Evolutionary conservation across 2,329 filamentous ascomycete genomes (phyloP).

Genomic region (Trichoderma atrobrunneum): DNA sequence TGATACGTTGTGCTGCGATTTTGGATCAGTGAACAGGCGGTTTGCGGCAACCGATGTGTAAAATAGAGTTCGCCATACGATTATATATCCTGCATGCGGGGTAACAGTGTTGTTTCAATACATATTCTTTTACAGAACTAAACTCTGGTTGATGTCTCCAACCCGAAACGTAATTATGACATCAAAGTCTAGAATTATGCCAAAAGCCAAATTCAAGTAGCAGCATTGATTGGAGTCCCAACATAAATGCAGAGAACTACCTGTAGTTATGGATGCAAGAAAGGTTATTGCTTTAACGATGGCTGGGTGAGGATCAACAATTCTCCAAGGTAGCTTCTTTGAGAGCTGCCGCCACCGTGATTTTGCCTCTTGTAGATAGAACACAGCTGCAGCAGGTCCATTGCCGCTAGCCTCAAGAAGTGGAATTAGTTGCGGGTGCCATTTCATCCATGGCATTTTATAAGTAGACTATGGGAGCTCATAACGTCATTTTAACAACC

Average conservation of each 20-base stretch:
- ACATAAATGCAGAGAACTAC: not conserved
- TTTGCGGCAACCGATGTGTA: not conserved
- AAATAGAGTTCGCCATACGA: not conserved
- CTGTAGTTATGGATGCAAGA: not conserved
- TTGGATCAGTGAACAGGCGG: not conserved
- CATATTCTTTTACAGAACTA: not conserved
- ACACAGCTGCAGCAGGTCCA: not conserved
- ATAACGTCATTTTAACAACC: not conserved
- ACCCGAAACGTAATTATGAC: constrained; percentile 3
- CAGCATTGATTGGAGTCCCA: not conserved
- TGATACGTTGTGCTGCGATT: not conserved
- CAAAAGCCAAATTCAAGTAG: not conserved
- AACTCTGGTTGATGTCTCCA: not conserved
- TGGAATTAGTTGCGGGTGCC: not conserved
- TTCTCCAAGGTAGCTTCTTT: not conserved
- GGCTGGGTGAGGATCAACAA: not conserved
- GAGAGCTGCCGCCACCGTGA: not conserved
- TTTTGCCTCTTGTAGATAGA: not conserved
- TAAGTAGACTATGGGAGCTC: not conserved
- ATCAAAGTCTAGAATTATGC: not conserved
- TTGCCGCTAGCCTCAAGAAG: not conserved
- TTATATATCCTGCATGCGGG: constrained; percentile 8
- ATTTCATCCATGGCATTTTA: not conserved
- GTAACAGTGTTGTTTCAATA: not conserved
- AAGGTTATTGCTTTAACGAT: not conserved